Percentiles rank a stretch among this genome's conserved stretches.
Conservation (phyloP, 1,284 basidiomycete genomes). For the Heimioporus punctisporus region DNA sequence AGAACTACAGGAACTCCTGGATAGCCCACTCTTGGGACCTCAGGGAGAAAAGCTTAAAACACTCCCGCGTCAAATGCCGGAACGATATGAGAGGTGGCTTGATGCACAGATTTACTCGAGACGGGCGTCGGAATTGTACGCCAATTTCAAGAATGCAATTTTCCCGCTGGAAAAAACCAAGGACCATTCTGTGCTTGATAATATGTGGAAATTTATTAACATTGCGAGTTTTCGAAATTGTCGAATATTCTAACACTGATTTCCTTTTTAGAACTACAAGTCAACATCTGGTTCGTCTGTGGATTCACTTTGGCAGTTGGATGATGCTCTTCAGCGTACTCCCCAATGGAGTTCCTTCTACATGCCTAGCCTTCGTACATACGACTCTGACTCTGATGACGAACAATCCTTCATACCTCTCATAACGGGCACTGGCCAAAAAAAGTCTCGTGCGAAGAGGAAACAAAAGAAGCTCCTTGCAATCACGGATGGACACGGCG, state of each 20-base stretch:
- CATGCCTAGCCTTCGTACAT: conserved; percentile 27
- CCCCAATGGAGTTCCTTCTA: conserved; percentile 64
- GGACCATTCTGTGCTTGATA: conserved; percentile 48
- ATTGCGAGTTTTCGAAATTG: conserved; percentile 37
- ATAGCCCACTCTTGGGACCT: conserved; percentile 54
- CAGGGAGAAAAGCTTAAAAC: conserved; percentile 52
- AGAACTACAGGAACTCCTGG: conserved; percentile 63
- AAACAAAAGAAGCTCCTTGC: conserved; percentile 45
- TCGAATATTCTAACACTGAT: not conserved
- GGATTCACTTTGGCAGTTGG: conserved; percentile 65
- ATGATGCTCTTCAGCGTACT: conserved; percentile 48
- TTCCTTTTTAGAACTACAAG: conserved; percentile 55
- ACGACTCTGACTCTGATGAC: conserved; percentile 22
- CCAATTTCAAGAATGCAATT: conserved; percentile 57
- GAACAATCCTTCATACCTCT: conserved; percentile 6
- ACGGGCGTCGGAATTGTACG: conserved; percentile 50
- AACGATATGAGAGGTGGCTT: conserved; percentile 60
- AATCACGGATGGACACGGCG: conserved; percentile 45
- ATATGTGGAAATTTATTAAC: conserved; percentile 67
- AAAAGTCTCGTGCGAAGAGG: conserved; percentile 27
- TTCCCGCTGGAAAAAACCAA: conserved; percentile 59
- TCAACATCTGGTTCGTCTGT: conserved; percentile 50
- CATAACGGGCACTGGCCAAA: conserved; percentile 24
- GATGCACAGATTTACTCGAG: conserved; percentile 66
- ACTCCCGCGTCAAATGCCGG: conserved; percentile 51